A percentile compares a stretch with the other conserved stretches of the same genome.
Conservation (phyloP, 768 basidiomycete species). For the Lactarius trivialis region DNA sequence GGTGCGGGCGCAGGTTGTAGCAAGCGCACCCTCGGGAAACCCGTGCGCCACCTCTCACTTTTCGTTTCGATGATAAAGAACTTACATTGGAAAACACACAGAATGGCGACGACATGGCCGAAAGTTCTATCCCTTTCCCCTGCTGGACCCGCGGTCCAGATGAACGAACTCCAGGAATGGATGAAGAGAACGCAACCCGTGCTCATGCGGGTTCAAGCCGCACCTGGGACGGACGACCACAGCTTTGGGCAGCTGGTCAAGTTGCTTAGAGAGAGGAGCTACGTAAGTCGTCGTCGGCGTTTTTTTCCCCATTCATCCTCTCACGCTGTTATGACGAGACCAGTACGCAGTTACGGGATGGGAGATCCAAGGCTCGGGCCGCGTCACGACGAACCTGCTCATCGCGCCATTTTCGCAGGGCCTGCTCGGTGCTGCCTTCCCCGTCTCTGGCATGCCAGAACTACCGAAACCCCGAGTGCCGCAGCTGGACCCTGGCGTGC, state of each 20-base stretch:
- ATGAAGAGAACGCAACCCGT: conserved; percentile 7
- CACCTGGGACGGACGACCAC: conserved; percentile 12
- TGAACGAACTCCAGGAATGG: conserved; percentile 22
- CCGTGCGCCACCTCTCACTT: conserved; percentile 7
- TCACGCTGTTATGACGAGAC: not conserved
- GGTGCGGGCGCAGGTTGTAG: conserved; percentile 19
- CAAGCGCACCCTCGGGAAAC: conserved; percentile 7
- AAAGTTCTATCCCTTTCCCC: conserved; percentile 12
- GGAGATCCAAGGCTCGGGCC: conserved; percentile 17
- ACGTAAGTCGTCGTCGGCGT: conserved; percentile 1
- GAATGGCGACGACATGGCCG: conserved; percentile 19
- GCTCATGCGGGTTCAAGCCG: conserved; percentile 9
- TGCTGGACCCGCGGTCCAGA: conserved; percentile 7
- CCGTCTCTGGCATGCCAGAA: conserved; percentile 18
- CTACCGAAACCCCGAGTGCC: conserved; percentile 4
- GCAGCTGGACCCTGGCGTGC: not conserved
- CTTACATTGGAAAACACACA: not conserved
- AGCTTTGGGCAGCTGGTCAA: conserved; percentile 13
- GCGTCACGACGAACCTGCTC: conserved; percentile 14
- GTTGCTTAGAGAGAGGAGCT: conserved; percentile 16
- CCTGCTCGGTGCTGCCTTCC: conserved; percentile 19
- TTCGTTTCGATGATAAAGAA: not conserved
- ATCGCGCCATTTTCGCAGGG: conserved; percentile 18
- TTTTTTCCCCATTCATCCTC: not conserved
- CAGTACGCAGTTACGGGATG: conserved; percentile 21